phyloP scores from a whole-genome alignment of 495 filamentous ascomycete genomes.

The Astrocystis sublimbata region DNA sequence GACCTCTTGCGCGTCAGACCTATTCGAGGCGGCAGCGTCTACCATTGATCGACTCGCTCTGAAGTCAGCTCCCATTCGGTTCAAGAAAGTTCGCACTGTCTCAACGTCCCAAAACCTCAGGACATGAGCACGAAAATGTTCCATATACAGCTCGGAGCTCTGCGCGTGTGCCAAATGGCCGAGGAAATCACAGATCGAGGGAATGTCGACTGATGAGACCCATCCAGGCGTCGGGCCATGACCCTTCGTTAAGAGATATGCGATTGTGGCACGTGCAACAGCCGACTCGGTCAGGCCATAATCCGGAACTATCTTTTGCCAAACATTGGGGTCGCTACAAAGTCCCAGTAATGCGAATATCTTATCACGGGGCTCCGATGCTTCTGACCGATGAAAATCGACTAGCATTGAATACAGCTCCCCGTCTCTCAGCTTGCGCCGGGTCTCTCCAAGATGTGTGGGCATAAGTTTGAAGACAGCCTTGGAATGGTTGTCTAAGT shows the following conservation, averaged over 20 bases:
- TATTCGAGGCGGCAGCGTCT: not conserved
- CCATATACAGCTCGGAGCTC: not conserved
- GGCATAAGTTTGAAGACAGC: conserved; percentile 38
- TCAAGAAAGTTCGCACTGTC: not conserved
- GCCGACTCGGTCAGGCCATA: conserved; percentile 21
- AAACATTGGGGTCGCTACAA: conserved; percentile 19
- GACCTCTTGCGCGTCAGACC: not conserved
- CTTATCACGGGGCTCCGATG: conserved; percentile 28
- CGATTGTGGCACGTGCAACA: conserved; percentile 19
- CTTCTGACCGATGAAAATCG: conserved; percentile 30
- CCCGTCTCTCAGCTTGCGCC: conserved; percentile 24
- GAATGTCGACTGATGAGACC: not conserved
- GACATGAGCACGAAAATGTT: not conserved
- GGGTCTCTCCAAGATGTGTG: conserved; percentile 15
- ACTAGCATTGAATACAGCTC: conserved; percentile 24
- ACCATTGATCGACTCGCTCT: not conserved
- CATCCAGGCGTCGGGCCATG: not conserved
- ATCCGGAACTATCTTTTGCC: conserved; percentile 19
- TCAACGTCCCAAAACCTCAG: not conserved
- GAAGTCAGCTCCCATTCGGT: not conserved
- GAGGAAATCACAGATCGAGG: not conserved
- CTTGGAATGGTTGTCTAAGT: conserved; percentile 22
- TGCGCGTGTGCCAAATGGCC: not conserved
- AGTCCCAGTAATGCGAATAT: conserved; percentile 36
- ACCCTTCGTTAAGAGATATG: not conserved